Evolutionary conservation across 148 eudicot genomes (phyloP).

Genomic region (Chenopodium album): DNA sequence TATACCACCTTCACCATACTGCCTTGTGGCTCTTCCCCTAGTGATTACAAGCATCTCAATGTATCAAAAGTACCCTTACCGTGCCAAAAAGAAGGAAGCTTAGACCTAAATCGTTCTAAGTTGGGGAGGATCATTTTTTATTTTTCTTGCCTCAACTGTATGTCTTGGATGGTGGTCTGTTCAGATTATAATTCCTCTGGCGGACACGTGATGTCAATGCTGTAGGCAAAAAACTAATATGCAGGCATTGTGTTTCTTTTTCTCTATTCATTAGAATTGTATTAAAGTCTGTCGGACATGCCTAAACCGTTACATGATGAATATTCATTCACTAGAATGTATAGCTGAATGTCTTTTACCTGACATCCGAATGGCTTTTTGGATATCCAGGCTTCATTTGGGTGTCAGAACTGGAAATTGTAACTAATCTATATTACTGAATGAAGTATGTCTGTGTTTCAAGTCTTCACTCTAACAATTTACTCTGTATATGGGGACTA

Average conservation of each 20-base stretch:
- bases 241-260: neutral
- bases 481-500: too few species aligned
- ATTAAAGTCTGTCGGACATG: neutral
- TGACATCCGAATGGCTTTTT: neutral
- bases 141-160: slow-evolving; percentile 20
- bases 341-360: neutral
- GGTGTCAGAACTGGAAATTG: slow-evolving; percentile 3
- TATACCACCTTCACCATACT: slow-evolving; percentile 74
- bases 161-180: neutral
- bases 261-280: neutral
- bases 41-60: slow-evolving; percentile 81
- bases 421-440: neutral
- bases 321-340: slow-evolving; percentile 13
- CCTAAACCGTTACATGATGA: neutral
- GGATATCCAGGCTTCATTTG: neutral
- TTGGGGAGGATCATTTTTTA: slow-evolving; percentile 21
- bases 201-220: neutral
- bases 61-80: slow-evolving; percentile 91
- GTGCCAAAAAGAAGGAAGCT: slow-evolving; percentile 67
- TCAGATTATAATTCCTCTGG: neutral
- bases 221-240: neutral
- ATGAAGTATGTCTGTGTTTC: neutral
- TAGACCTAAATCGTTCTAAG: slow-evolving; percentile 24
- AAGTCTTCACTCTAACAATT: neutral
- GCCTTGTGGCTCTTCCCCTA: slow-evolving; percentile 85